These are phyloP conservation scores for Vinca minor DNA, from an alignment of 257 asterid species.

Conservation along the genomic window DNA sequence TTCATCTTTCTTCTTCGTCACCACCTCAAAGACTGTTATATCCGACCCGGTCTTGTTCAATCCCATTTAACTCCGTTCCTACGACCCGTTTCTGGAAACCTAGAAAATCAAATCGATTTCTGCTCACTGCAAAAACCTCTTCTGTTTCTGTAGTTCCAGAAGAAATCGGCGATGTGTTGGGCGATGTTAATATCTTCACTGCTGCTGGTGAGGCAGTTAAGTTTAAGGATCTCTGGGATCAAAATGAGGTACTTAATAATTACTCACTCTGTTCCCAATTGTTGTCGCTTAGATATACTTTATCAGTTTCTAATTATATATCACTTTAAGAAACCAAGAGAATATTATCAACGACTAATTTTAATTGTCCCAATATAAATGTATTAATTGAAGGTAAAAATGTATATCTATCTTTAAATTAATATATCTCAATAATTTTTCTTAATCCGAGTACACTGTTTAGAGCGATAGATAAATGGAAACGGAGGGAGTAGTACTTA, in stretches of 20 bases:
- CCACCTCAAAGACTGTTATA: slow-evolving; percentile 11
- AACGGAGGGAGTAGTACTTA: no score
- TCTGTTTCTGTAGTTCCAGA: slow-evolving; percentile 31
- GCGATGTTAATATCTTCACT: slow-evolving; percentile 55
- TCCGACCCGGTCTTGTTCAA: slow-evolving; percentile 13
- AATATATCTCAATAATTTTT: no score
- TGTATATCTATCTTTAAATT: no score
- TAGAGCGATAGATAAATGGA: no score
- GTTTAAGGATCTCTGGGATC: slow-evolving; percentile 76
- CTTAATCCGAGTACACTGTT: no score
- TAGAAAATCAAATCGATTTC: slow-evolving; percentile 10
- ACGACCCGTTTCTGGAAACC: slow-evolving; percentile 3
- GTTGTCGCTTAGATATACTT: no score
- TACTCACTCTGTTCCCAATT: no score
- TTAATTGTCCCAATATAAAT: no score
- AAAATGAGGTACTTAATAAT: slow-evolving; percentile 61
- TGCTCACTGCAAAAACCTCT: slow-evolving; percentile 25
- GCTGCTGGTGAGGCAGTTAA: slow-evolving; percentile 62
- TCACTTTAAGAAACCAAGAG: no score
- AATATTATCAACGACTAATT: no score
- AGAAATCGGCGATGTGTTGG: slow-evolving; percentile 44
- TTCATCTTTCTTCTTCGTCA: slow-evolving; percentile 15
- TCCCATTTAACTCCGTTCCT: slow-evolving; percentile 19
- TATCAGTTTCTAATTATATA: no score
- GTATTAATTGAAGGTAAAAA: no score